Evolutionary conservation across 129 eudicot species (phyloP).

Genomic region (Arctium lappa): DNA sequence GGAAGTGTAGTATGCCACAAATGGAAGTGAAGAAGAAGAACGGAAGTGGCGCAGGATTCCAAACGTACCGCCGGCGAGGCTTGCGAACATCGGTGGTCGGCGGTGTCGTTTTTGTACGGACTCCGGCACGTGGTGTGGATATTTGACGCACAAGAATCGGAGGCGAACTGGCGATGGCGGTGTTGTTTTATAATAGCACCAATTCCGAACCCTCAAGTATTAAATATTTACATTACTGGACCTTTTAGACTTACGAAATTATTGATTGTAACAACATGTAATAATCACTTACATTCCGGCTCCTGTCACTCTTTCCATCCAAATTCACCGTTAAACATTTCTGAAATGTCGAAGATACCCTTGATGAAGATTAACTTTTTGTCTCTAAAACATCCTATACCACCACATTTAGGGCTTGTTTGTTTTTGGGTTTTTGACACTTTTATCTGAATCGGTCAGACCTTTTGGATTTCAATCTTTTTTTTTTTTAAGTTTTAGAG

Average conservation of each 20-base stretch:
- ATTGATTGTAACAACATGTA: too few relatives aligned
- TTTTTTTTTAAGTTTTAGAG: too few relatives aligned
- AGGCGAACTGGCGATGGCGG: not conserved
- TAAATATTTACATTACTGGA: not conserved
- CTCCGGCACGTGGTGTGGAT: too few relatives aligned
- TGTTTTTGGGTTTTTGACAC: too few relatives aligned
- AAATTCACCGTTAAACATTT: not conserved
- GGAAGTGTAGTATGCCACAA: not conserved
- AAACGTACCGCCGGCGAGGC: conserved; percentile 16
- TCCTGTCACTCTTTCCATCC: not conserved
- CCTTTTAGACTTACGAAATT: not conserved
- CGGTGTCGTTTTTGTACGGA: not conserved
- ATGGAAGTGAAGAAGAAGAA: conserved; percentile 19
- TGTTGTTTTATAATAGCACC: not conserved
- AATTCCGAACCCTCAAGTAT: not conserved
- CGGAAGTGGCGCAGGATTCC: conserved; percentile 31
- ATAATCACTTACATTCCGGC: not conserved
- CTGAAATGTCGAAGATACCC: too few relatives aligned
- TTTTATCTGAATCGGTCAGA: too few relatives aligned
- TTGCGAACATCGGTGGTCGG: conserved; percentile 11
- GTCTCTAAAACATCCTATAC: too few relatives aligned
- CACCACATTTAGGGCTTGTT: too few relatives aligned
- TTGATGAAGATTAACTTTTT: too few relatives aligned
- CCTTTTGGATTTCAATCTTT: too few relatives aligned
- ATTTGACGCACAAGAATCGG: not conserved